These are phyloP conservation scores for Syzygium oleosum DNA, from an alignment of 345 rosid genomes.

Conservation along the genomic window DNA sequence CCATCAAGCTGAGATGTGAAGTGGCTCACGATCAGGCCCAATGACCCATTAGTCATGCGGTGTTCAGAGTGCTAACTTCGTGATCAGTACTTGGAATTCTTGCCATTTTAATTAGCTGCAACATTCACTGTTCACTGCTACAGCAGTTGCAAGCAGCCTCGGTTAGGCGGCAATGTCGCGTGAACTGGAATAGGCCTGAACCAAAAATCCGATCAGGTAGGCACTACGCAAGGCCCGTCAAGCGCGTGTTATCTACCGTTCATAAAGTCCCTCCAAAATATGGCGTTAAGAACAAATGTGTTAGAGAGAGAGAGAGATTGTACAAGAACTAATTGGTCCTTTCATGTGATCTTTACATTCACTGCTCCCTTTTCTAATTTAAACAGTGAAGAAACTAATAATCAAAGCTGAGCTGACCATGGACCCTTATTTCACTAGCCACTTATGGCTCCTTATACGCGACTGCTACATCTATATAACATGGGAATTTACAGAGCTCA, in stretches of 20 bases:
- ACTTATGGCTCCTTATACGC: not conserved
- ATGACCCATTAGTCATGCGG: not conserved
- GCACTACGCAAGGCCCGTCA: not conserved
- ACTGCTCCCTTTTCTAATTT: not conserved
- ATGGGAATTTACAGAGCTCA: not conserved
- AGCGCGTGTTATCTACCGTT: not conserved
- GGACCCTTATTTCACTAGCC: not conserved
- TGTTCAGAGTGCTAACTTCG: not conserved
- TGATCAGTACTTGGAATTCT: not conserved
- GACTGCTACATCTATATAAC: not conserved
- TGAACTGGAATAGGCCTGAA: not conserved
- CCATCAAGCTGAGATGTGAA: not conserved
- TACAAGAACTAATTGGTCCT: not conserved
- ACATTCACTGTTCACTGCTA: not conserved
- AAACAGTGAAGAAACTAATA: not conserved
- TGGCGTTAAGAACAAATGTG: not conserved
- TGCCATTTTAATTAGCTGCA: not conserved
- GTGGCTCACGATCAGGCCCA: not conserved
- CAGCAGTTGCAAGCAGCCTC: not conserved
- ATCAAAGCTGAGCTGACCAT: not conserved
- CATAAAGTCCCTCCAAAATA: not conserved
- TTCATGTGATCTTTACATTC: not conserved
- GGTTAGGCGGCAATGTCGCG: not conserved
- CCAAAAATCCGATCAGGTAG: not conserved
- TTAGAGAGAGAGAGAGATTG: not conserved